Evolutionary conservation across 345 rosid species (phyloP), one percentile per base, ranked within the genome.

Genomic region (Arabis alpina): DNA sequence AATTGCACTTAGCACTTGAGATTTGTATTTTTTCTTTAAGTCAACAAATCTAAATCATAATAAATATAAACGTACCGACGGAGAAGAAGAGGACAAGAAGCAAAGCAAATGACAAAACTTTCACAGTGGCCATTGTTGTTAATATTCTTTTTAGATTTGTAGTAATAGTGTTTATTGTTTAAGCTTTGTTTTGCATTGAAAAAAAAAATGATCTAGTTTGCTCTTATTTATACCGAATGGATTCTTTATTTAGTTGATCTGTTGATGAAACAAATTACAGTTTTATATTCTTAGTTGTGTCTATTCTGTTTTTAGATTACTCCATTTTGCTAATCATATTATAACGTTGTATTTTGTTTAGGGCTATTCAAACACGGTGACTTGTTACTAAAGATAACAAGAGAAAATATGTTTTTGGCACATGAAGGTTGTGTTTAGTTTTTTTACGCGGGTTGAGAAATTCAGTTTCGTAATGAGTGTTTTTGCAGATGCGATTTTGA

Each of bases 51-150:
- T 13, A 13, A n/a, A 52, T 3, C 4, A 66, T 42, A 54, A 11
- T 5, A 55, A 55, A 27, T 1, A 9, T 19, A 12, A 4, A 58
- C 57, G 4, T 58, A 69, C 66, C 66, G 25, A 59, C 13, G 2
- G 74, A 25, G 25, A 69, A 47, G 13, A 59, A 0, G 50, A 70
- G 32, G 53, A 70, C 51, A 11, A 59, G 51, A 41, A 70, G 10
- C 66, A 70, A 49, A 37, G 58, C 74, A 39, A 48, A 49, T 15
- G 57, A 70, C 59, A 70, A 6, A 59, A 49, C 23, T 59, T 49
- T 70, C 41, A 58, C 1, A 39, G 4, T 59, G 41, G 51, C 65
- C 74, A 49, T 69, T 50, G 3, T 49, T 16, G 23, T 19, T 19
- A 12, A 34, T 58, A 19, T 57, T 48, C 19, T 24, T 67, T 42